These are phyloP conservation scores for Citrus medica DNA, from an alignment of 345 rosid species.

Conservation along the genomic window DNA sequence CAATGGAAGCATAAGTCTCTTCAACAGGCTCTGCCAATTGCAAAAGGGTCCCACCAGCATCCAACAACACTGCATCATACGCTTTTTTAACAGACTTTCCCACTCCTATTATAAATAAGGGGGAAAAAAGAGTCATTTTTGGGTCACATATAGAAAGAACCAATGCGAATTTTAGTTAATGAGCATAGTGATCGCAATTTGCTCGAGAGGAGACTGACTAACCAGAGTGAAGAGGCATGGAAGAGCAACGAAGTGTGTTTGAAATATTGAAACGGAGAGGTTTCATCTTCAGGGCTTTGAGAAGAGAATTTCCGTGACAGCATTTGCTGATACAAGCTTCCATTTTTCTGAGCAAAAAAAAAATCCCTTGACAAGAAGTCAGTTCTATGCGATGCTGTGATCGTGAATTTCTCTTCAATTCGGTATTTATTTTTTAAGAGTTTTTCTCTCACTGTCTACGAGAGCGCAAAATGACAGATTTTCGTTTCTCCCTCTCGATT, in stretches of 20 bases:
- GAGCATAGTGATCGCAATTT: not conserved
- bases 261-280: constrained; percentile 30
- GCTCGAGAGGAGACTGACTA: not conserved
- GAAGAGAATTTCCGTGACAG: constrained; percentile 33
- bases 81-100: constrained; percentile 39
- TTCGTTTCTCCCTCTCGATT: no score
- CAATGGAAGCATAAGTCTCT: constrained; percentile 75
- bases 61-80: constrained; percentile 75
- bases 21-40: constrained; percentile 73
- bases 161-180: not conserved
- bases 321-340: constrained; percentile 57
- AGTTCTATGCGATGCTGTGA: no score
- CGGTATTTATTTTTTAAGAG: no score
- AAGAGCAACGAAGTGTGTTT: constrained; percentile 22
- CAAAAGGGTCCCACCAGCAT: constrained; percentile 91
- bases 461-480: no score
- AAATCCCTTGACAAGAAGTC: no score
- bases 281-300: constrained; percentile 32
- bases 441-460: no score
- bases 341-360: constrained; percentile 25
- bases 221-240: constrained; percentile 45
- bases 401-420: no score
- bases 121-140: not conserved
- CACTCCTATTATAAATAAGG: constrained; percentile 8
- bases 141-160: not conserved